Base-by-base conservation (phyloP, 2,329 filamentous ascomycete species). In the Penicillium sclerotigenum region DNA sequence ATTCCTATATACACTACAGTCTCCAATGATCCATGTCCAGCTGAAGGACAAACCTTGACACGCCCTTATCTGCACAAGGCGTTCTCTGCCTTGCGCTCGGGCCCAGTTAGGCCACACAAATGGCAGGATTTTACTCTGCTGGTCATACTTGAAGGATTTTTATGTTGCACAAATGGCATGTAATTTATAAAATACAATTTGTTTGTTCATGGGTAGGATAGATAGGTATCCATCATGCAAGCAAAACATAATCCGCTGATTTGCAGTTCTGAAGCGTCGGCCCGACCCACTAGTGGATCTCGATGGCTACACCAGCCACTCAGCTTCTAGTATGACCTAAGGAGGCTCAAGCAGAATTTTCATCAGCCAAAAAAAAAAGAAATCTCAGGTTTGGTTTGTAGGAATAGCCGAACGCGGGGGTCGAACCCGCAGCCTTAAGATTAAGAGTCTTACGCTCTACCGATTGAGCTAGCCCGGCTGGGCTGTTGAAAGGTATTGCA, bases 381-480 rank as follows among this genome's bases (percentile, higher is more conserved):
- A 46, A 61, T 60, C 60, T 60, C 49, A 55, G 40, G 54, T 34
- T 58, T 47, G 38, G 52, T 56, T 57, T 61, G 60, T 60, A 64
- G 59, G 59, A 63, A 65, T 59, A 74, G 71, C 72, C 72, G 65
- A 73, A 74, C 71, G 71, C 69, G 72, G 71, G 72, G 72, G 67
- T 75, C 68, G 72, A 74, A 74, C 72, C 71, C 72, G 70, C 72
- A 74, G 65, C 72, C 72, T 74, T 75, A 71, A 72, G 72, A 71
- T 73, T 77, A 79, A 78, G 73, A 78, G 74, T 74, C 76, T 76
- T 76, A 78, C 71, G 73, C 71, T 74, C 71, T 78, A 74, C 69
- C 75, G 75, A 78, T 78, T 78, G 75, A 78, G 75, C 75, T 77
- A 77, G 72, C 74, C 74, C 68, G 70, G 75, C 75, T 56, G 47